These are phyloP conservation scores for Trichophyton benhamiae DNA, from an alignment of 2,329 filamentous ascomycete genomes.

Conservation along the genomic window DNA sequence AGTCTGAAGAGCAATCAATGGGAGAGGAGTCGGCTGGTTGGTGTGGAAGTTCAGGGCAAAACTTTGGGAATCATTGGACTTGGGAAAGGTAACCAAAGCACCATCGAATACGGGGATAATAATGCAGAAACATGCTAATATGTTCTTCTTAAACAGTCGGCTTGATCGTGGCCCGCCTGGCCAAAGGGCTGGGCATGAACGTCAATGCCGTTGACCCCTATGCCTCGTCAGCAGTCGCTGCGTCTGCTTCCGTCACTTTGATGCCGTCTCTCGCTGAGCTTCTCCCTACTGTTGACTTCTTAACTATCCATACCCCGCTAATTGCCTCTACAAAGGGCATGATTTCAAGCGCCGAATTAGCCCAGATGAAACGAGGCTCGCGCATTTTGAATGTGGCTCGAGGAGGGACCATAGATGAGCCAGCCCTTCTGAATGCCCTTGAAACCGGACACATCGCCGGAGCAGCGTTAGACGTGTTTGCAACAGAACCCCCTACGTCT, in stretches of 20 bases:
- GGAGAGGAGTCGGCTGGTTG: constrained; percentile 63
- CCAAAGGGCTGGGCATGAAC: constrained; percentile 63
- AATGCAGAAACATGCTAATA: background rate
- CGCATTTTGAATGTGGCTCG: constrained; percentile 68
- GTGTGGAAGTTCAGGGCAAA: constrained; percentile 67
- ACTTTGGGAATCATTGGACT: constrained; percentile 64
- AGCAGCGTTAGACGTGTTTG: constrained; percentile 70
- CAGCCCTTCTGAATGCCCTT: constrained; percentile 56
- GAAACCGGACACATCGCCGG: constrained; percentile 61
- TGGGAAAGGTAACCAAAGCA: constrained; percentile 49
- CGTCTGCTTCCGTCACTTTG: constrained; percentile 53
- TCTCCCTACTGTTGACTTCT: constrained; percentile 57
- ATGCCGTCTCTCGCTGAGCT: constrained; percentile 48
- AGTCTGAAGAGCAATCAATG: constrained; percentile 59
- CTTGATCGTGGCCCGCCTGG: constrained; percentile 66
- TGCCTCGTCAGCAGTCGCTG: constrained; percentile 59
- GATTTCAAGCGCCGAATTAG: constrained; percentile 54
- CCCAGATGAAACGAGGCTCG: constrained; percentile 59
- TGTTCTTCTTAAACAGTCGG: constrained; percentile 41
- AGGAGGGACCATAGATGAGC: constrained; percentile 69
- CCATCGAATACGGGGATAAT: background rate
- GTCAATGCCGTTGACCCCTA: constrained; percentile 67
- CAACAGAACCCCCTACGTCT: constrained; percentile 56
- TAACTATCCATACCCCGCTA: constrained; percentile 71
- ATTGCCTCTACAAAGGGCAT: constrained; percentile 65